Percentiles rank a stretch among this genome's conserved stretches.
Evolutionary conservation across 2,329 filamentous ascomycete genomes (phyloP).

Genomic region (Pseudogymnoascus sp.): DNA sequence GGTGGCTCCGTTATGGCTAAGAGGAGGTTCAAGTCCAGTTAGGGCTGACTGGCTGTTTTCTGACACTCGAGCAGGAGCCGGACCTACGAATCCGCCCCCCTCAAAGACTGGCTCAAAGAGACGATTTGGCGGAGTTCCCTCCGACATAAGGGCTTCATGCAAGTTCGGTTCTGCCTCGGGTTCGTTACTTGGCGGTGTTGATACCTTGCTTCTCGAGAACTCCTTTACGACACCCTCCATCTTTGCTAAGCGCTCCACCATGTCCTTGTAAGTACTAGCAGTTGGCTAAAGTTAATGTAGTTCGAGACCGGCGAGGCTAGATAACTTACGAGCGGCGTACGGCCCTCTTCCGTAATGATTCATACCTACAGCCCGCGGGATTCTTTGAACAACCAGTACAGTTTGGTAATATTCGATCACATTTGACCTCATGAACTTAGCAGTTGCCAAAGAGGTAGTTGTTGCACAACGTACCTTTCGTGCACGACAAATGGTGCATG

Average conservation of each 20-base stretch:
- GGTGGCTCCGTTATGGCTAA: not conserved
- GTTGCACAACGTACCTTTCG: not conserved
- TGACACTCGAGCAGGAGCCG: not conserved
- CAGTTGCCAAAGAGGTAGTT: not conserved
- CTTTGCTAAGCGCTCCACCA: conserved; percentile 16
- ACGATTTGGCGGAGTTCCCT: not conserved
- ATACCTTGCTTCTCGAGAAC: not conserved
- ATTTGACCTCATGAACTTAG: not conserved
- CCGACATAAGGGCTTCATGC: not conserved
- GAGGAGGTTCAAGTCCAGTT: not conserved
- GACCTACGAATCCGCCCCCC: not conserved
- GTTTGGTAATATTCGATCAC: not conserved
- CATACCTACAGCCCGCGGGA: not conserved
- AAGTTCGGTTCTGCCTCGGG: not conserved
- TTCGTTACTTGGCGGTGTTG: not conserved
- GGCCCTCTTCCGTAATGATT: not conserved
- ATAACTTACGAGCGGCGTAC: not conserved
- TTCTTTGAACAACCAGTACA: not conserved
- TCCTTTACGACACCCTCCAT: conserved; percentile 15
- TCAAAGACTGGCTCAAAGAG: not conserved
- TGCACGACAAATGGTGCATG: not conserved
- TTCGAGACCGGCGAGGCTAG: not conserved
- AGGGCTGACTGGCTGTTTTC: not conserved
- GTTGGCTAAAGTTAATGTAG: not conserved
- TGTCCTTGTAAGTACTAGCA: conserved; percentile 15